These are phyloP conservation scores for Colletotrichum gloeosporioides DNA, from an alignment of 2,329 filamentous ascomycete species.

Conservation along the genomic window DNA sequence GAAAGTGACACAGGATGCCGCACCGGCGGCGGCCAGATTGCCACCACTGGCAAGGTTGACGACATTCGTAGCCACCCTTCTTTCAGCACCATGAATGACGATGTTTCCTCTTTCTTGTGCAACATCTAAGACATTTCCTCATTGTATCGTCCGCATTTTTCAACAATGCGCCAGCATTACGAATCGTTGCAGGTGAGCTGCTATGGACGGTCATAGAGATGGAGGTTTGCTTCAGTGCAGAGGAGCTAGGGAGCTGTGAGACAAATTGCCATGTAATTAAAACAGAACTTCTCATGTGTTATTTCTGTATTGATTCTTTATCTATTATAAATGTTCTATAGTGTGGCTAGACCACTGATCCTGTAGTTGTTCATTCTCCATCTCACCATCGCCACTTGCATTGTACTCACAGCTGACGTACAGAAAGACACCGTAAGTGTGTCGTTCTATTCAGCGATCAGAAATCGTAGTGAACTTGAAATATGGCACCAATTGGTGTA, in stretches of 20 bases:
- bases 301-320: neutral
- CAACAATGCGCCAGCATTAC: neutral
- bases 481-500: neutral
- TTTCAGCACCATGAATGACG: constrained; percentile 16
- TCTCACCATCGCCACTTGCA: neutral
- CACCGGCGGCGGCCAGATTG: constrained; percentile 3
- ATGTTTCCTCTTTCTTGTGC: constrained; percentile 15
- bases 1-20: constrained; percentile 7
- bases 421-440: neutral
- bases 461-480: neutral
- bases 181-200: neutral
- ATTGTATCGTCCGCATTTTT: neutral
- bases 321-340: neutral
- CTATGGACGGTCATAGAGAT: neutral
- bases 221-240: neutral
- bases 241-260: neutral
- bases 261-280: neutral
- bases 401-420: neutral
- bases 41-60: neutral
- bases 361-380: neutral
- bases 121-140: neutral
- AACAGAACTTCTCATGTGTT: neutral
- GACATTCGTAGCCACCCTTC: constrained; percentile 2
- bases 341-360: neutral
- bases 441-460: neutral